Percentiles rank a stretch among this genome's conserved stretches.
Evolutionary conservation across 139 green algal species (phyloP).

Genomic region (Deuterostichococcus epilithicus): DNA sequence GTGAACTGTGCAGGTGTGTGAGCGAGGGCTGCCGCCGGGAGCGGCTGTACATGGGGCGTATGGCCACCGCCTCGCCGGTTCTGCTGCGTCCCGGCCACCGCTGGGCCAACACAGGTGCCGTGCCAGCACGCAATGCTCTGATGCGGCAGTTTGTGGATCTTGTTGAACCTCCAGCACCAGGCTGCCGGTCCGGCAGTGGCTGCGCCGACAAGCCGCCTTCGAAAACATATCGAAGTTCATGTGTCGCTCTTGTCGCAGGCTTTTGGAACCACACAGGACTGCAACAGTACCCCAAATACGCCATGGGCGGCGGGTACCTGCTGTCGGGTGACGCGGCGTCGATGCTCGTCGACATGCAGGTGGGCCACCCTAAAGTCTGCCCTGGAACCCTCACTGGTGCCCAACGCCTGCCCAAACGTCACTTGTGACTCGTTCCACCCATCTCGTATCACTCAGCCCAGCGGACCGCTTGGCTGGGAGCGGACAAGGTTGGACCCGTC

Average conservation of each 20-base stretch:
- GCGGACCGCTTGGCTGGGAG: too few species aligned
- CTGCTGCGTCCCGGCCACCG: slow-evolving; percentile 47
- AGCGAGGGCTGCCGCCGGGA: slow-evolving; percentile 16
- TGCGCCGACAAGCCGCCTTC: too few species aligned
- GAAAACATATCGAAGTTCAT: too few species aligned
- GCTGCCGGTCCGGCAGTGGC: too few species aligned
- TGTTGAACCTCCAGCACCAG: too few species aligned
- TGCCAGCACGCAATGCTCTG: background rate
- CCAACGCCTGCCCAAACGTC: too few species aligned
- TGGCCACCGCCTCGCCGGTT: slow-evolving; percentile 37
- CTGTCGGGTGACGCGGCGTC: slow-evolving; percentile 33
- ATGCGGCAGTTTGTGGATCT: too few species aligned
- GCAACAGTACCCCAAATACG: slow-evolving; percentile 45
- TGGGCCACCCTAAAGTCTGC: too few species aligned
- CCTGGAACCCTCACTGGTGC: too few species aligned
- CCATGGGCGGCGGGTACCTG: slow-evolving; percentile 49
- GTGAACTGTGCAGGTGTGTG: background rate
- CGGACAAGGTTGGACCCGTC: too few species aligned
- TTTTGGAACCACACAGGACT: slow-evolving; percentile 22
- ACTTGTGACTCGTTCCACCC: too few species aligned
- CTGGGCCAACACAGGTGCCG: slow-evolving; percentile 39
- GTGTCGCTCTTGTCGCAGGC: background rate
- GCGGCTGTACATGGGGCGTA: slow-evolving; percentile 46
- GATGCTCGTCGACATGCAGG: slow-evolving; percentile 29
- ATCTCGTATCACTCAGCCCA: too few species aligned